Base-by-base conservation (phyloP, 257 asterid species). In the Oldenlandia corymbosa region DNA sequence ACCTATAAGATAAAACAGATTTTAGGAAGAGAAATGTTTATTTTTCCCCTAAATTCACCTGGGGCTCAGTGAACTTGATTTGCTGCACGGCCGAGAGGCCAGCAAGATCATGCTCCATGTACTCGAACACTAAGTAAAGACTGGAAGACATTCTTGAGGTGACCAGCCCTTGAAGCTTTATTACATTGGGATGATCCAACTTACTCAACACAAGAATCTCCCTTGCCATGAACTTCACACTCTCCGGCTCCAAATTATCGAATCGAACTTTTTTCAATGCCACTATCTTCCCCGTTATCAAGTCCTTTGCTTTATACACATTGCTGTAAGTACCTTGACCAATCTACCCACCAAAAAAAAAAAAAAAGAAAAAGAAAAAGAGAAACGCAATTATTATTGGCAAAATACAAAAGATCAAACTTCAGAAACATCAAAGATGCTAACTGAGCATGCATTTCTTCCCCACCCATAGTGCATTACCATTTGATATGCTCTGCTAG, bases 291-390 rank as follows among this genome's bases (percentile, higher is more conserved):
- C 95, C 96, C 0, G 87, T 88, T 31, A 85, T 76, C 85, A 84
- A 78, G 75, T 91, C 98, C 80, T 83, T 79, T 10, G 94, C 96
- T 77, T 86, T 91, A 62, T 91, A 90, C 54, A 90, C 97, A 72
- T 87, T 87, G 86, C 97, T 90, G 56, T 87, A 90, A 2, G 96
- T 91, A 56, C 98, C 95, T 72, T 91, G 98, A 83, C 96, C 96
- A 77, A 88, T 86, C 96, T 88, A 74, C 60, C 32, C 66, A 60
- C 66, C 16, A 58, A 58, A 49, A 39, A 73, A 37, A 59, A 68
- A 10, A 73, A 31, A 39, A 56, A 65, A 6, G 45, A 53, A n/a
- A 58, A 58, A 43, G 32, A 74, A 37, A 57, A 69, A 9, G 70
- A 31, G 34, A 53, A 65, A 5, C 39, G 46, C 24, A 37, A 39